phyloP scores from a whole-genome alignment of 495 filamentous ascomycete genomes.

The Friedmanniomyces simplex region DNA sequence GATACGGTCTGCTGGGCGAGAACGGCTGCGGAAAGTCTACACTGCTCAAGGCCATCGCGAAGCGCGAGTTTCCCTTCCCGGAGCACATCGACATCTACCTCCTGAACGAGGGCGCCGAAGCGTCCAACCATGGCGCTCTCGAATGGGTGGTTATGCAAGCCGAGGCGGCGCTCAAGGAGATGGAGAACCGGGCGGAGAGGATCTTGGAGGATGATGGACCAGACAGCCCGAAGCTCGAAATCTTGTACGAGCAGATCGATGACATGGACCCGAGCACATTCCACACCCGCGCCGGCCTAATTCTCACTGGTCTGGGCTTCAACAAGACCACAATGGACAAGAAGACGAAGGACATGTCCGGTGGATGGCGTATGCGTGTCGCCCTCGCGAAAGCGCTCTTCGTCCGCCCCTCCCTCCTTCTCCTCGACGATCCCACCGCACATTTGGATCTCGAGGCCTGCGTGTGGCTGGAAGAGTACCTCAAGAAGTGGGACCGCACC shows the following conservation, averaged over 20 bases:
- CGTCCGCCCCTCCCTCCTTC: constrained; percentile 88
- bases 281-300: constrained; percentile 86
- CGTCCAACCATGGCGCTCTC: constrained; percentile 75
- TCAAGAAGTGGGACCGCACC: constrained; percentile 99
- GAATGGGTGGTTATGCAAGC: constrained; percentile 97
- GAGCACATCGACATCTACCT: constrained; percentile 98
- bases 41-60: constrained; percentile 84
- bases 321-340: constrained; percentile 96
- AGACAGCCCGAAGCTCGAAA: constrained; percentile 81
- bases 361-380: constrained; percentile 99
- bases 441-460: constrained; percentile 99
- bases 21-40: constrained; percentile 99
- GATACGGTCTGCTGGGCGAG: constrained; percentile 93
- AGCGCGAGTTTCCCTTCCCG: constrained; percentile 88
- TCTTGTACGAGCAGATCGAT: constrained; percentile 98
- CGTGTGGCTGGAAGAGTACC: constrained; percentile 98
- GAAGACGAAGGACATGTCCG: constrained; percentile 99
- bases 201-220: constrained; percentile 85
- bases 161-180: constrained; percentile 78
- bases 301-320: constrained; percentile 97
- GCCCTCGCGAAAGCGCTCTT: constrained; percentile 96
- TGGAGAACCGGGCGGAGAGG: constrained; percentile 83
- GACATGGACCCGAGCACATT: constrained; percentile 99
- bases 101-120: constrained; percentile 93
- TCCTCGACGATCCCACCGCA: constrained; percentile 96